Evolutionary conservation across 768 basidiomycete genomes (phyloP), one percentile per base, ranked within the genome.

Genomic region (Pulveroboletus sp.): DNA sequence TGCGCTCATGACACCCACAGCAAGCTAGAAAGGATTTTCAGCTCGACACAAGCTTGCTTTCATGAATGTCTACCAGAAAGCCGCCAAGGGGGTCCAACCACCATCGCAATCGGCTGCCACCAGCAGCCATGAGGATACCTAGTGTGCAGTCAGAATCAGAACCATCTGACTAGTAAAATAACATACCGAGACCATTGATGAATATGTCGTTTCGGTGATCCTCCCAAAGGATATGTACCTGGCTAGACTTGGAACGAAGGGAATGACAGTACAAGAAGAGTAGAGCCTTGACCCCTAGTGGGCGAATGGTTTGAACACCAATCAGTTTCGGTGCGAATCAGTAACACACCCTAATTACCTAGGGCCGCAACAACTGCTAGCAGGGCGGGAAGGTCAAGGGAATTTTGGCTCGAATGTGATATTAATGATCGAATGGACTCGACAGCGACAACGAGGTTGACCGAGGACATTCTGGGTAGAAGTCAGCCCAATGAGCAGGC

Each of bases 221-320:
- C 67, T 96, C 90, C 93, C 92, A 97, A 27, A 96, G 78, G n/a
- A 96, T 82, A 40, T 81, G 80, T 3, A 99, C 95, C 69, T 99
- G 96, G 59, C 89, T 93, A 6, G 89, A 93, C 55, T 80, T 81
- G 30, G 76, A 78, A 27, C 90, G 82, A 39, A 95, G 76, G 4
- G 89, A 77, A 60, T 73, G 81, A 67, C 93, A 93, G 69, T 93
- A 96, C 5, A 93, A 33, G 71, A 98, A 98, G 38, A 99, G 79
- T 0, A 84, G 39, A 40, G 92, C 76, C 69, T 99, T 99, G 55
- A 89, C 82, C 43, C 78, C 90, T 93, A 38, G 31, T 0, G 15
- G 26, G 32, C 8, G n/a, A 42, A 30, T 40, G n/a, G 33, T 38
- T 47, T 13, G 24, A 39, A 39, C 21, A 11, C 32, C 28, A 43